Percentiles rank a stretch among this genome's conserved stretches.
phyloP scores from a whole-genome alignment of 1,284 basidiomycete genomes.

The Golubevia pallescens region DNA sequence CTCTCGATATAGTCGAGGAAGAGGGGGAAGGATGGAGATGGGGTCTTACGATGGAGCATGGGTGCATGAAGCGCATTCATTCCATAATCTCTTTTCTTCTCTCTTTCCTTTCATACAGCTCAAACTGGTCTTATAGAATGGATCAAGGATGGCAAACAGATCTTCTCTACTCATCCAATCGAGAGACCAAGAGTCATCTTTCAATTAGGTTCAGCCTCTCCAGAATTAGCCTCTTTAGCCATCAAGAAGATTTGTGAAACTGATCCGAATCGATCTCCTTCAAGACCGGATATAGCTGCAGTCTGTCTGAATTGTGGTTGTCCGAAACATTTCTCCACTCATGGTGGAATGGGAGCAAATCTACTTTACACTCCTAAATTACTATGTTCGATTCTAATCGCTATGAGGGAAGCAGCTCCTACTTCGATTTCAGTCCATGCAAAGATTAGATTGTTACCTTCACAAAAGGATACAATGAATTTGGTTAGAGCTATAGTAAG shows the following conservation, averaged over 20 bases:
- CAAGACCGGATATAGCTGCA: slow-evolving; percentile 93
- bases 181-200: slow-evolving; percentile 69
- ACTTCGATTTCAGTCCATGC: slow-evolving; percentile 64
- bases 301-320: slow-evolving; percentile 88
- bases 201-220: slow-evolving; percentile 90
- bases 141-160: slow-evolving; percentile 73
- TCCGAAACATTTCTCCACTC: slow-evolving; percentile 88
- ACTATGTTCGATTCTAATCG: slow-evolving; percentile 74
- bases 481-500: slow-evolving; percentile 84
- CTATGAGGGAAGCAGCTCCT: slow-evolving; percentile 67
- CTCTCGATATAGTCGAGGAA: slow-evolving; percentile 1
- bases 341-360: slow-evolving; percentile 94
- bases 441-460: slow-evolving; percentile 89
- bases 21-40: neutral
- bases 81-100: neutral
- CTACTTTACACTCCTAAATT: slow-evolving; percentile 88
- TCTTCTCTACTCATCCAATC: slow-evolving; percentile 91
- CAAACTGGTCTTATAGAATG: slow-evolving; percentile 87
- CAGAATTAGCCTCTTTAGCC: slow-evolving; percentile 87
- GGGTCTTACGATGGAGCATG: neutral
- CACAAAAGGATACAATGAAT: slow-evolving; percentile 82
- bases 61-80: neutral
- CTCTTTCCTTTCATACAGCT: slow-evolving; percentile 67
- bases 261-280: too few relatives aligned
- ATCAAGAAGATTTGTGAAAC: slow-evolving; percentile 78